Base-by-base conservation (phyloP, 164 flowering plant species). In the Echeveria elegans region DNA sequence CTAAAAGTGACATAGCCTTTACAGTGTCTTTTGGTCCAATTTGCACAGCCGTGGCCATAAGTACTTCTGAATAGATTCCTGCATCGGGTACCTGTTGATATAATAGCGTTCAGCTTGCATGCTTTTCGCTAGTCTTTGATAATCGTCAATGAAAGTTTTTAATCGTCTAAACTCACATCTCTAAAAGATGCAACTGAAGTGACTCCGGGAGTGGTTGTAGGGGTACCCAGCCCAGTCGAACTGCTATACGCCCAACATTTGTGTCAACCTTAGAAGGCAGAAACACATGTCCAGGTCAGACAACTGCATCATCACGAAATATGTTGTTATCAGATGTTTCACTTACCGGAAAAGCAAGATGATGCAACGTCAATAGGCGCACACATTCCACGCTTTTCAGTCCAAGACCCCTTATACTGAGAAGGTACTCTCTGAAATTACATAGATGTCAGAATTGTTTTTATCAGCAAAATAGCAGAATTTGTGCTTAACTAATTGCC, bases 331-430 rank as follows among this genome's bases (percentile, higher is more conserved):
- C 36, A 5, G 16, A 63, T 23, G 23, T 56, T 53, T 72, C 29
- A 76, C 94, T 88, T 84, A 95, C 99, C 40, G 99, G 99, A 66
- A 95, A 92, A 60, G 99, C 97, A 76, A 90, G 85, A 73, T 95
- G 96, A 70, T 95, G 97, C 45, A 95, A 97, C 14, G 98, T 87
- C 70, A 95, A 73, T 73, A 95, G 97, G 60, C 98, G 83, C 32
- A 95, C 90, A 72, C 99, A 95, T 76, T 95, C 99, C 69, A 87
- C 94, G 64, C 99, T 95, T 79, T 95, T 95, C 64, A 95, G 71
- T 37, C 99, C 99, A 73, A 95, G 64, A 16, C 99, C 99, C 48
- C 88, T 72, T 43, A 92, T 41, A 82, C 98, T 95, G 50, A 95
- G 76, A 63, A 95, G 82, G 73, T 82, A 95, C 32, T 88, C 97